phyloP scores from a whole-genome alignment of 768 basidiomycete species.

The Mrakia hoshinonis region DNA sequence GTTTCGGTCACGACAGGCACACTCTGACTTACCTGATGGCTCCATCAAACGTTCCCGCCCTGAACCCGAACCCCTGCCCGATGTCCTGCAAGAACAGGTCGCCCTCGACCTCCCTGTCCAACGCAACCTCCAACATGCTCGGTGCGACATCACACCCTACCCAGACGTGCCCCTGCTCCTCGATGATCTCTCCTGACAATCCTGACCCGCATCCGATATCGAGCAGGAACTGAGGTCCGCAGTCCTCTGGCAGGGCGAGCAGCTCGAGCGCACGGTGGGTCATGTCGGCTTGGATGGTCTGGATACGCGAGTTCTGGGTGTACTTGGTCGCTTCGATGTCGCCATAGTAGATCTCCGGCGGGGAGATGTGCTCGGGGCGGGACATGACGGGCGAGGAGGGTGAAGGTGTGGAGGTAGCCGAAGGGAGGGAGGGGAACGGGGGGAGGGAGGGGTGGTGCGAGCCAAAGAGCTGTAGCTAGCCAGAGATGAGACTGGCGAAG shows the following conservation, averaged over 20 bases:
- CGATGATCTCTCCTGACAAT: slow-evolving; percentile 87
- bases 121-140: slow-evolving; percentile 95
- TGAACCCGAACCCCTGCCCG: slow-evolving; percentile 93
- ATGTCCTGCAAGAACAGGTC: slow-evolving; percentile 96
- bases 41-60: slow-evolving; percentile 94
- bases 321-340: slow-evolving; percentile 94
- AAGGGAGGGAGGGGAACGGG: neutral
- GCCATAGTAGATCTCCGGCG: slow-evolving; percentile 93
- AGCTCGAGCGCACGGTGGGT: slow-evolving; percentile 90
- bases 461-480: neutral
- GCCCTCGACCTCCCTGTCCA: slow-evolving; percentile 90
- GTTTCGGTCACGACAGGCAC: neutral
- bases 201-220: slow-evolving; percentile 99
- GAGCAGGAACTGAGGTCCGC: slow-evolving; percentile 68
- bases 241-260: slow-evolving; percentile 64
- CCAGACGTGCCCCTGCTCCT: slow-evolving; percentile 90
- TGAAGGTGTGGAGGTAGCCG: neutral
- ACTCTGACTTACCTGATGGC: slow-evolving; percentile 66
- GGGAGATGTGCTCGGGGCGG: slow-evolving; percentile 76
- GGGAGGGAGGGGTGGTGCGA: neutral
- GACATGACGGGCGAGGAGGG: slow-evolving; percentile 52
- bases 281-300: slow-evolving; percentile 95
- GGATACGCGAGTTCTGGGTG: slow-evolving; percentile 89
- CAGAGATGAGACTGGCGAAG: too few species aligned
- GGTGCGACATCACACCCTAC: slow-evolving; percentile 89